These are phyloP conservation scores for Monosporascus ibericus DNA, from an alignment of 2,329 filamentous ascomycete species.

Conservation along the genomic window DNA sequence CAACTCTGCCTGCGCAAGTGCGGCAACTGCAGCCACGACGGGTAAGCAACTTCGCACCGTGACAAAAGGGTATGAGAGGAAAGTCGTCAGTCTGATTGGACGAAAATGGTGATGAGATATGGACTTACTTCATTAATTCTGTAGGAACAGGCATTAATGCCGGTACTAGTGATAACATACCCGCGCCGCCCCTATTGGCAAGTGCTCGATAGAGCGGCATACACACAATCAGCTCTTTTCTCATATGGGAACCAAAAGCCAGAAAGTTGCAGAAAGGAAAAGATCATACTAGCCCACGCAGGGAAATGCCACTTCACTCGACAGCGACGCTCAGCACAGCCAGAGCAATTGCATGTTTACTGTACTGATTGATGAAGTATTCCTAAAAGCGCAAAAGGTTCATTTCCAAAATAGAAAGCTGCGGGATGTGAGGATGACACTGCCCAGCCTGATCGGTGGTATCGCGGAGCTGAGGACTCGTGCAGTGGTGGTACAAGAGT, in stretches of 20 bases:
- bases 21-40: neutral
- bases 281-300: neutral
- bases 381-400: neutral
- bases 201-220: neutral
- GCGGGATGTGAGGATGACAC: neutral
- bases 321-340: too few relatives aligned
- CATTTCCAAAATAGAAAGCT: neutral
- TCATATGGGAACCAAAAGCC: neutral
- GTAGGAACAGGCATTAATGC: neutral
- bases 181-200: neutral
- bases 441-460: neutral
- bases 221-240: neutral
- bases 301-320: neutral
- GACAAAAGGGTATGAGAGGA: neutral
- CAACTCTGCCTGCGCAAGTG: neutral
- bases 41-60: neutral
- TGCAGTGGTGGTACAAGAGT: neutral
- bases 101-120: neutral
- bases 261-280: neutral
- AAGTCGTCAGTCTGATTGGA: neutral
- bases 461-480: neutral
- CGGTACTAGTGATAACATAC: neutral
- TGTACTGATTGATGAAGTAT: neutral
- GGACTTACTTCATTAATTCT: neutral
- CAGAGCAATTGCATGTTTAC: neutral